phyloP scores from a whole-genome alignment of 768 basidiomycete species.

The Kwoniella newhampshirensis region DNA sequence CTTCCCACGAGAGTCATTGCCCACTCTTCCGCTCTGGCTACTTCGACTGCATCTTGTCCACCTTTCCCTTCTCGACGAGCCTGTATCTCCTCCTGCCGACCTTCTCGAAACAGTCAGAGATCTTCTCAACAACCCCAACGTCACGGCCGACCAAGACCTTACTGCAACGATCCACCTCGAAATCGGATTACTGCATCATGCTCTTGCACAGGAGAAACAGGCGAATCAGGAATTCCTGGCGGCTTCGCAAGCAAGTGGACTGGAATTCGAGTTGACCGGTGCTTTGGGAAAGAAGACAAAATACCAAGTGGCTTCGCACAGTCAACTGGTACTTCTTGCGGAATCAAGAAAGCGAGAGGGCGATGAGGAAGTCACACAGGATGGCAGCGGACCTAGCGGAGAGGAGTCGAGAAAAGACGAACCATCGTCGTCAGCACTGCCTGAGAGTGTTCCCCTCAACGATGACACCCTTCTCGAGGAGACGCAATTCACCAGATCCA shows the following conservation, averaged over 20 bases:
- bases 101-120: constrained; percentile 33
- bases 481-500: constrained; percentile 82
- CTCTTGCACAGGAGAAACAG: constrained; percentile 64
- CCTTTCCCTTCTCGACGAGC: constrained; percentile 74
- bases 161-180: constrained; percentile 70
- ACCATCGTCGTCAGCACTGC: constrained; percentile 11
- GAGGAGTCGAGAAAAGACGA: constrained; percentile 7
- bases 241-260: constrained; percentile 71
- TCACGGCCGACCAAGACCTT: constrained; percentile 62
- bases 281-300: constrained; percentile 91
- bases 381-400: too few relatives aligned
- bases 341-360: constrained; percentile 65
- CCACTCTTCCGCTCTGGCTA: constrained; percentile 74
- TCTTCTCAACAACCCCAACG: constrained; percentile 56
- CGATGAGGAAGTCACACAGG: constrained; percentile 23
- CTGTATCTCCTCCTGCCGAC: constrained; percentile 61
- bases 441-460: constrained; percentile 80
- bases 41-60: constrained; percentile 72
- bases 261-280: constrained; percentile 89
- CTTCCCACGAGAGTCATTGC: constrained; percentile 58
- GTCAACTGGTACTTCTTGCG: constrained; percentile 91
- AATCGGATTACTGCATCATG: constrained; percentile 74
- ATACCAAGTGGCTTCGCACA: constrained; percentile 79
- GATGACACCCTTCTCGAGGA: constrained; percentile 95
- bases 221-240: constrained; percentile 75